Conservation (phyloP, 2,329 filamentous ascomycete genomes). For the Bisporella sp. region DNA sequence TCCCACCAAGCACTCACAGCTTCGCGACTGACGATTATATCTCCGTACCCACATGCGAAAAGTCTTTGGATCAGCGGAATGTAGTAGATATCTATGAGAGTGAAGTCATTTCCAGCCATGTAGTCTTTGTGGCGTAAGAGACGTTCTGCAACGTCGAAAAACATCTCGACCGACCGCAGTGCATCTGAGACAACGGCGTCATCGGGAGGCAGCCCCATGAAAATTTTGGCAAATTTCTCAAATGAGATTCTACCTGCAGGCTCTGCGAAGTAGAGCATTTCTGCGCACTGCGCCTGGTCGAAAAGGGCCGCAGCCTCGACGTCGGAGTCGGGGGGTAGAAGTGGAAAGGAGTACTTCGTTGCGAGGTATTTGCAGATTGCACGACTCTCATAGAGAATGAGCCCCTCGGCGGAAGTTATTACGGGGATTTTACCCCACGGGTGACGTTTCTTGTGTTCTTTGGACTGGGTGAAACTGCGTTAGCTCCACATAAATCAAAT, state of each 20-base stretch:
- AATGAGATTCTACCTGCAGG: conserved; percentile 36
- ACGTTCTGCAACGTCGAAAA: conserved; percentile 36
- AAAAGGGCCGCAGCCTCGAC: conserved; percentile 35
- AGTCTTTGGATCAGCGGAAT: conserved; percentile 37
- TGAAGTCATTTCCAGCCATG: conserved; percentile 38
- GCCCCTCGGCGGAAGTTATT: conserved; percentile 33
- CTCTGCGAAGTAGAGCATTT: conserved; percentile 37
- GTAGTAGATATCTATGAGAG: conserved; percentile 40
- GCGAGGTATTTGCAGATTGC: conserved; percentile 41
- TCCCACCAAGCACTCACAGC: too few species aligned
- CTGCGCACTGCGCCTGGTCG: conserved; percentile 35
- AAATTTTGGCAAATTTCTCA: conserved; percentile 38
- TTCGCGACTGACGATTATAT: too few species aligned
- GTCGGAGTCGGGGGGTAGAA: conserved; percentile 33
- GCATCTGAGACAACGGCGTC: conserved; percentile 33
- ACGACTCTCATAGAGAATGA: conserved; percentile 40
- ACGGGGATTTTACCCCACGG: conserved; percentile 36
- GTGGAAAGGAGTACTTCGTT: conserved; percentile 37
- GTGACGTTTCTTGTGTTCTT: conserved; percentile 32
- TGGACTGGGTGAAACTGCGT: conserved; percentile 26
- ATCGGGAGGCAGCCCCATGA: conserved; percentile 35
- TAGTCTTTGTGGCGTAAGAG: conserved; percentile 33
- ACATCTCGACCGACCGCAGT: conserved; percentile 31
- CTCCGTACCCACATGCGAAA: conserved; percentile 33
- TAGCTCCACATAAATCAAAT: too few species aligned